phyloP scores from a whole-genome alignment of 2,329 filamentous ascomycete genomes.

The Myriangium duriaei region DNA sequence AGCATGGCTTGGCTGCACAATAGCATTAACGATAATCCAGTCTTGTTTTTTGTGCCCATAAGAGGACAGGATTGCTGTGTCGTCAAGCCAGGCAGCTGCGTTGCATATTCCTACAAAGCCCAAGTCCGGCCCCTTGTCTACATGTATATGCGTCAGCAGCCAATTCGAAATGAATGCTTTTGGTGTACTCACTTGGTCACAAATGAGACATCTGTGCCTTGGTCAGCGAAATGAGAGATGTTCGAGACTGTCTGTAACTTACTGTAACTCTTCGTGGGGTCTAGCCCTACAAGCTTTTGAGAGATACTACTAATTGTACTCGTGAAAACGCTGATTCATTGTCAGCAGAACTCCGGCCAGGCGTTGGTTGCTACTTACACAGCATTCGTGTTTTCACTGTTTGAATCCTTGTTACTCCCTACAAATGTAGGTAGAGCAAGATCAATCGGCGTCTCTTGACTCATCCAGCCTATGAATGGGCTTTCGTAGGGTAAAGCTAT shows the following conservation, averaged over 20 bases:
- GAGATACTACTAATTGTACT: background rate
- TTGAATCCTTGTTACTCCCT: background rate
- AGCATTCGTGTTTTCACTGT: background rate
- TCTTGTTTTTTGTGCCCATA: background rate
- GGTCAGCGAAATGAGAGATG: background rate
- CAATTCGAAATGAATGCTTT: background rate
- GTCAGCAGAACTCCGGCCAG: background rate
- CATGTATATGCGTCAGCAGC: background rate
- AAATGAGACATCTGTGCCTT: background rate
- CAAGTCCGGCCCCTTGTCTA: background rate
- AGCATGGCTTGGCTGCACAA: background rate
- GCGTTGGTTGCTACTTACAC: background rate
- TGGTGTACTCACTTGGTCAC: background rate
- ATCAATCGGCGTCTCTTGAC: background rate
- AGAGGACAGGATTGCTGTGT: background rate
- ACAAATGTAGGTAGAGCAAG: background rate
- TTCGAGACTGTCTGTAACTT: background rate
- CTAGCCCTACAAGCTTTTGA: background rate
- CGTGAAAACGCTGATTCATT: background rate
- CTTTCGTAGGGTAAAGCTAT: background rate
- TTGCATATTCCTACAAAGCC: too few species aligned
- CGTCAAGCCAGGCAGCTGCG: background rate
- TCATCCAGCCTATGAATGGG: background rate
- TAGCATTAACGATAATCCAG: background rate
- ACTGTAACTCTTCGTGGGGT: background rate